Percentiles rank a stretch among this genome's conserved stretches.
Evolutionary conservation across 164 flowering plant genomes (phyloP).

Genomic region (Buxus sempervirens): DNA sequence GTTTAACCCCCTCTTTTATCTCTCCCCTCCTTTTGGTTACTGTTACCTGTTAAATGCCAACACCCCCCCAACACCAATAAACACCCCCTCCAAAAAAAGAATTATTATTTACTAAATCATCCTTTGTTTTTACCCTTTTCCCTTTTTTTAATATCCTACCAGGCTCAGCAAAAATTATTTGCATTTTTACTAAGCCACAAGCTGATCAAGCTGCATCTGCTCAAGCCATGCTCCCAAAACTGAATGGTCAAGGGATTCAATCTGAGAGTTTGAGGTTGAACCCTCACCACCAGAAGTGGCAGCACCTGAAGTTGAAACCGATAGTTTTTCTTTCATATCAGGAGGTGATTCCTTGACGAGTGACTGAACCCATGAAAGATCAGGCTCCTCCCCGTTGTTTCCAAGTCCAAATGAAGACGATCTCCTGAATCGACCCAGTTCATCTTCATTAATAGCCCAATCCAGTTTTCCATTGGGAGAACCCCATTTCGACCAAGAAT

Average conservation of each 20-base stretch:
- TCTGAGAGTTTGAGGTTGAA: conserved; percentile 28
- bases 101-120: conserved; percentile 14
- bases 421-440: conserved; percentile 50
- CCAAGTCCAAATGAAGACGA: conserved; percentile 71
- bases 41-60: background rate
- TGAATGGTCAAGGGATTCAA: conserved; percentile 58
- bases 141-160: too few relatives aligned
- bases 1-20: background rate
- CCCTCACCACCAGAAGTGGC: conserved; percentile 26
- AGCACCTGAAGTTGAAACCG: conserved; percentile 13
- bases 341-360: conserved; percentile 86
- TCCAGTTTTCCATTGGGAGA: conserved; percentile 59
- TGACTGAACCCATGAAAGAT: conserved; percentile 90
- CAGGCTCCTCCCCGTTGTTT: conserved; percentile 78
- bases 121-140: background rate
- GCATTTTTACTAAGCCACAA: conserved; percentile 49
- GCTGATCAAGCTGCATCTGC: conserved; percentile 91
- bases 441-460: conserved; percentile 65
- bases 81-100: conserved; percentile 7
- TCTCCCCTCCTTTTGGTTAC: background rate
- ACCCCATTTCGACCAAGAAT: conserved; percentile 71
- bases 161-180: conserved; percentile 18
- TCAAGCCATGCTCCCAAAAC: conserved; percentile 80
- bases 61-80: background rate
- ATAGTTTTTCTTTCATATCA: conserved; percentile 56